Percentiles rank a stretch among this genome's conserved stretches.
Evolutionary conservation across 768 basidiomycete genomes (phyloP).

Genomic region (Boletus rex-veris): DNA sequence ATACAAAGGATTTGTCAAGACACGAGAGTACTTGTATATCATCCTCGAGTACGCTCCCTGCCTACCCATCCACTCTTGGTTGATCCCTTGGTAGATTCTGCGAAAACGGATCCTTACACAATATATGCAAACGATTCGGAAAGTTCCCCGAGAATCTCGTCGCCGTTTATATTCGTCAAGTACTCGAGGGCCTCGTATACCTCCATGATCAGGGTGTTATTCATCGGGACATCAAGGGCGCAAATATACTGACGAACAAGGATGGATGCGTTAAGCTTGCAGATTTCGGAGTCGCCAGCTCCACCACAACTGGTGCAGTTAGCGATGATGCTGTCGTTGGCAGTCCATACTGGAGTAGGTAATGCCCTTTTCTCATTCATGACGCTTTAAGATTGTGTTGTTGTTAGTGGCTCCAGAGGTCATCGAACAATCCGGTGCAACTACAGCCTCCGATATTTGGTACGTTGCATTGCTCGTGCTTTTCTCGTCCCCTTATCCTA

Average conservation of each 20-base stretch:
- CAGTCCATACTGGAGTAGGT: slow-evolving; percentile 96
- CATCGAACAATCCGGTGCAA: slow-evolving; percentile 96
- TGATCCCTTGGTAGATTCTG: slow-evolving; percentile 59
- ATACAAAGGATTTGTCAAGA: slow-evolving; percentile 97
- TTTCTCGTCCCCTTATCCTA: neutral
- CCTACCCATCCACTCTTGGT: neutral
- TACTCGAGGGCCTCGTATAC: slow-evolving; percentile 92
- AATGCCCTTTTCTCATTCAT: neutral
- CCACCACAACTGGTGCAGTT: slow-evolving; percentile 67
- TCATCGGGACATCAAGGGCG: slow-evolving; percentile 98
- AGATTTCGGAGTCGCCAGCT: slow-evolving; percentile 94
- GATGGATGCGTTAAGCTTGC: slow-evolving; percentile 98
- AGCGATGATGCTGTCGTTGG: slow-evolving; percentile 93
- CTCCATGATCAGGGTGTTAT: slow-evolving; percentile 99
- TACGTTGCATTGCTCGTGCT: slow-evolving; percentile 25
- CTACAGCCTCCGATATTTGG: slow-evolving; percentile 98
- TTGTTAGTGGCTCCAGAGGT: slow-evolving; percentile 93
- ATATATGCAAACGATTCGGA: slow-evolving; percentile 94
- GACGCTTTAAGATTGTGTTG: slow-evolving; percentile 3
- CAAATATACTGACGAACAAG: slow-evolving; percentile 98
- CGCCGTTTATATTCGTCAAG: slow-evolving; percentile 94
- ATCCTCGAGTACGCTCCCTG: slow-evolving; percentile 74
- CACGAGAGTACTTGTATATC: slow-evolving; percentile 91
- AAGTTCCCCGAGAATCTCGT: slow-evolving; percentile 98
- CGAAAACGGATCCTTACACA: slow-evolving; percentile 96